Evolutionary conservation across 2,329 filamentous ascomycete genomes (phyloP), one percentile per base, ranked within the genome.

Genomic region (Fusarium subtropicale): DNA sequence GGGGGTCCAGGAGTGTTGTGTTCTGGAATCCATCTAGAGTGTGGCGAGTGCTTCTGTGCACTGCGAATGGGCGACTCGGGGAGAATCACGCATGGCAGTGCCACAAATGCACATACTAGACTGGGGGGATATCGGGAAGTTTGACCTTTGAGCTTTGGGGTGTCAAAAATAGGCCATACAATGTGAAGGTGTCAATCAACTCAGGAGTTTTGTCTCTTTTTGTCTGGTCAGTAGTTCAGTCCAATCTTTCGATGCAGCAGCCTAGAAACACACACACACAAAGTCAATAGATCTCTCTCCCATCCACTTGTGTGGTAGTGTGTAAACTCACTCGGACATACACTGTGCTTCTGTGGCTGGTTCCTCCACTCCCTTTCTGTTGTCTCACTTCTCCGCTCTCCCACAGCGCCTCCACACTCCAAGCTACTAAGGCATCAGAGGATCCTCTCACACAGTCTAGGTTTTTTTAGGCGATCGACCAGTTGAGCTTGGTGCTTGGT

Each of bases 401-500:
- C 55, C 34, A 66, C 68, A 69, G 64, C 68, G 64, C 67, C 67
- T 69, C 67, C 67, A 71, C 67, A 67, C 67, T 71, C 63, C 52
- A 56, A 59, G 44, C 48, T 63, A 38, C 53, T 56, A 22, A 50
- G 53, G 31, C 44, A 59, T 46, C 50, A 67, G 66, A 67, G 66
- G 53, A 64, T 71, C 67, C 67, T 69, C 63, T 71, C 67, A 61
- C 67, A 71, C 67, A 56, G 59, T 70, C 68, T 64, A 47, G 58
- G 54, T 68, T 70, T 70, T 69, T 64, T 67, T 68, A 68, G 67
- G 67, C 64, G 64, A 70, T 70, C 64, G 64, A 69, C 71, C 70
- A 74, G 72, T 74, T 74, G 71, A 75, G 72, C 69, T 67, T 70
- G 70, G 57, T 70, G 67, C 67, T 71, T 67, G 66, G 56, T 73